Base-by-base conservation (phyloP, 768 basidiomycete species). In the Austroboletus eburneus region DNA sequence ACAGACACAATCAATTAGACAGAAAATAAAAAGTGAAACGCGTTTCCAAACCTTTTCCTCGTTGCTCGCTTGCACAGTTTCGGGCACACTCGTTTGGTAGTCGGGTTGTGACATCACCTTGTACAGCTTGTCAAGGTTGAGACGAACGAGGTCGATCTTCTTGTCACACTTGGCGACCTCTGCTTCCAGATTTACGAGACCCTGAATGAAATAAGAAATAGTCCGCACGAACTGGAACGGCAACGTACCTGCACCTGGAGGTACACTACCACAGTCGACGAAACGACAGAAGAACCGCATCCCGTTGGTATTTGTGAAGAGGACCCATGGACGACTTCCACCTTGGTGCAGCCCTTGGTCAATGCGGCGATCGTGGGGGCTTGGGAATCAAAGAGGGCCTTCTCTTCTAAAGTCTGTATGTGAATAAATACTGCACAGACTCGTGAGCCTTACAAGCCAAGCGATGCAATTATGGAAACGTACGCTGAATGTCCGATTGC, bases 121-220 rank as follows among this genome's bases (percentile, higher is more conserved):
- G 49, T 70, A 55, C 30, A 95, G 70, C 72, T 96, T 97, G 44
- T 84, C 80, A 35, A 87, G 69, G 54, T 80, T 85, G 42, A 87
- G 52, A 43, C 75, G 72, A 2, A 80, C 83, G 9, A 92, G 69
- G 32, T 85, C 79, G 3, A 89, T 76, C 68, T 94, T 96, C 79
- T 96, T 97, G 61, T 91, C 81, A 50, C 85, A 83, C 67, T 94
- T 97, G 33, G 78, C 72, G 37, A 96, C 87, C 68, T 98, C 95
- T 2, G 78, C 80, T 38, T 91, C 84, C 6, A 95, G 70, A 67
- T 98, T 87, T 16, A 99, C 84, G 34, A 94, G 81, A 21, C 94
- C 92, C 92, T 96, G 55, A 14, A 41, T 10, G 38, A 16, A 23
- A 39, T 38, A 9, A 47, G 40, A 23, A 30, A 32, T 14, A 37